Evolutionary conservation across 2,329 filamentous ascomycete species (phyloP).

Genomic region (Botrytis elliptica): DNA sequence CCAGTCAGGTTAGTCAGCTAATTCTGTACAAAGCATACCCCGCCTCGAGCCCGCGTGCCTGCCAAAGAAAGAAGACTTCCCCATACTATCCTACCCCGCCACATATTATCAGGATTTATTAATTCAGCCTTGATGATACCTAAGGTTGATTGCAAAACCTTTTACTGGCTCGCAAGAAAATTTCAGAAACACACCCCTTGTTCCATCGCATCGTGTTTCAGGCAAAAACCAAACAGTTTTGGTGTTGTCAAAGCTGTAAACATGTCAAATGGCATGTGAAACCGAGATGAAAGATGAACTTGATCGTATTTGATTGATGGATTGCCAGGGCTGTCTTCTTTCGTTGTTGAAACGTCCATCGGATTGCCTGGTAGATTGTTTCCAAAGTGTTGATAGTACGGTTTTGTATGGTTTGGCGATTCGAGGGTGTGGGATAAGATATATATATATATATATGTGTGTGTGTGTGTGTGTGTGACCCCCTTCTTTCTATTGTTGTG

Average conservation of each 20-base stretch:
- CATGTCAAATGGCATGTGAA: slow-evolving; percentile 8
- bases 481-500: background rate
- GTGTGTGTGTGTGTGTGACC: no score
- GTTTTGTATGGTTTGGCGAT: background rate
- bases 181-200: background rate
- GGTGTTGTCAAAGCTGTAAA: background rate
- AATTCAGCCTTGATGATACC: background rate
- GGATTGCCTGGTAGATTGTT: background rate
- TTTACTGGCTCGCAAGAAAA: slow-evolving; percentile 4
- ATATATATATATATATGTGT: background rate
- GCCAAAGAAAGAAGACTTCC: background rate
- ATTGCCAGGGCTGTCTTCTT: background rate
- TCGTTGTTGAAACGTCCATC: background rate
- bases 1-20: background rate
- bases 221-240: slow-evolving; percentile 4
- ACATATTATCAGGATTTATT: background rate
- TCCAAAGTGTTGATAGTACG: background rate
- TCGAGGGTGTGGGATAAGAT: background rate
- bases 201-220: slow-evolving; percentile 5
- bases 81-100: background rate
- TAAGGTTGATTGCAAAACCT: background rate
- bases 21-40: background rate
- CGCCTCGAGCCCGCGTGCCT: background rate
- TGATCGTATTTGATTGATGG: background rate
- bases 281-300: slow-evolving; percentile 2